Evolutionary conservation across 1,139 yeast genomes (phyloP), one percentile per base, ranked within the genome.

Genomic region (Waltiozyma sp.): DNA sequence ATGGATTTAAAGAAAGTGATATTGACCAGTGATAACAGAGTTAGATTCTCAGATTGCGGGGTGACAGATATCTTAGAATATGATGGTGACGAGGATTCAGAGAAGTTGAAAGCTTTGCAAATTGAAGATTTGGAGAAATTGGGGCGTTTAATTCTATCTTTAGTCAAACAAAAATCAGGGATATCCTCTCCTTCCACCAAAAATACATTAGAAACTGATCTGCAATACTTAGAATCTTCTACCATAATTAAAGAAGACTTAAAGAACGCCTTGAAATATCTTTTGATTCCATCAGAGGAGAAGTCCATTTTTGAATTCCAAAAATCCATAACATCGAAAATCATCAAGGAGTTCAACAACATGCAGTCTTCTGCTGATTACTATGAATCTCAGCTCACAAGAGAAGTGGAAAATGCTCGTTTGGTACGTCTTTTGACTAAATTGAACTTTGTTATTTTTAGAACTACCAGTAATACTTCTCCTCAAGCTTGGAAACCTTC

Each of bases 341-440:
- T 77, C 45, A 61, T 77, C 47, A 59, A 62, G 37, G 53, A 51
- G 19, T 53, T 80, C 41, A 77, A 83, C 57, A 73, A 75, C 3
- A 60, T 83, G 15, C 75, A 82, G 53, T 69, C 69, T 43, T 66
- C 70, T 45, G 67, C 71, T 19, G 96, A 89, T 57, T 72, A 65
- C 50, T 67, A 79, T 50, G 96, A 88, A 59, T 65, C 74, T 2
- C 78, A 77, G 50, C 64, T 93, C 38, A 61, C 77, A 23, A 70
- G 74, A 42, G 97, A 91, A 60, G 66, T 89, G 28, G 98, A 91
- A 60, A 91, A 91, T 62, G 94, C 87, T 5, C 70, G 98, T 46
- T 64, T 91, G 31, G 88, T 89, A 53, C 72, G 98, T 47, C 68
- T 93, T 38, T 65, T 91, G 56, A 71, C 88, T 47, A 91, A 93